Evolutionary conservation across 345 rosid species (phyloP), one percentile per base, ranked within the genome.

Genomic region (Ailanthus altissimus): DNA sequence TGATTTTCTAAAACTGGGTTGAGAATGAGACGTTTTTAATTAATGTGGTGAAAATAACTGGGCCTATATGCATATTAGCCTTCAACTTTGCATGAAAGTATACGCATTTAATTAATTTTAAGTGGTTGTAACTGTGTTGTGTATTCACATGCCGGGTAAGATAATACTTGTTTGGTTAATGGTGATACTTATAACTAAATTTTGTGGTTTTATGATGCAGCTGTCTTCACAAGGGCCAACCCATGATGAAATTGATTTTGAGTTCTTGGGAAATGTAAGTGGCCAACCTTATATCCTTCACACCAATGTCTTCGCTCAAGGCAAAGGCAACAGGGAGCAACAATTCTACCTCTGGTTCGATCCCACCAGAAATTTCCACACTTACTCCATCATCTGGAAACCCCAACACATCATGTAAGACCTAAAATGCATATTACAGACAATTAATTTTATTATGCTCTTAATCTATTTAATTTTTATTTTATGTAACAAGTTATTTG

Each of bases 301-400:
- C 81, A 91, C 92, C 16, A 89, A 91, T 74, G 88, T 91, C 11
- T 91, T 60, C 61, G 77, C 86, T 26, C 92, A 89, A 75, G 96
- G 93, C 40, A 83, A 88, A 78, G 96, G 96, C 43, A 77, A 87
- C 82, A 88, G 89, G 78, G 96, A 91, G 62, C 93, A 91, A 32
- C 93, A 91, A 74, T 91, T 89, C 70, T 84, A 87, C 76, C 88
- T 91, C n/a, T 90, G 94, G 92, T 88, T 89, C 13, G 91, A 91
- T 23, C 94, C 91, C 7, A 88, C 93, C 9, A 82, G 82, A 64
- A 85, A 88, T 79, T 91, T 91, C 82, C 93, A 91, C 90, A 90
- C 93, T 8, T 91, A 91, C 32, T 86, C 97, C 46, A 83, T 90
- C 73, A 82, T 88, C 58, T 91, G 96, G 93, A 91, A 91, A 63